These are phyloP conservation scores for Globisporangium mamillatum DNA, from an alignment of 352 stramenopile species.

Conservation along the genomic window DNA sequence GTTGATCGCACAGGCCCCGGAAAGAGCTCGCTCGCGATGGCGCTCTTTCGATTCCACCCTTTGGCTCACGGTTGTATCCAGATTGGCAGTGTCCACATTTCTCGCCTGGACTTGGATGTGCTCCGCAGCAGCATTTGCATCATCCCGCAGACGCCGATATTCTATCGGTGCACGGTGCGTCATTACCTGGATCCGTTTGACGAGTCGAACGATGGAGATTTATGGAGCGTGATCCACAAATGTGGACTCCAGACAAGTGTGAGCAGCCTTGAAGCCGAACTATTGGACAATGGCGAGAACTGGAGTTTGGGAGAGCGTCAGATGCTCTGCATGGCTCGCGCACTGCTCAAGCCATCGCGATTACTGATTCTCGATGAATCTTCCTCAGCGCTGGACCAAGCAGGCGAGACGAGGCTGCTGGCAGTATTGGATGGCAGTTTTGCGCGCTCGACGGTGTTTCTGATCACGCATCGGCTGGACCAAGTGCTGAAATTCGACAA, in stretches of 20 bases:
- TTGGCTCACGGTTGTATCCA: slow-evolving; percentile 59
- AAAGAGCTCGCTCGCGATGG: slow-evolving; percentile 53
- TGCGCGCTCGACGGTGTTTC: slow-evolving; percentile 30
- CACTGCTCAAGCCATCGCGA: slow-evolving; percentile 62
- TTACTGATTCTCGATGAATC: slow-evolving; percentile 89
- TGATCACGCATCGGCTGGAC: neutral
- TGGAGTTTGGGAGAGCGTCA: slow-evolving; percentile 91
- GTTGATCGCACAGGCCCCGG: slow-evolving; percentile 50
- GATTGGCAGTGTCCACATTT: slow-evolving; percentile 86
- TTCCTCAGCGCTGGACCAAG: slow-evolving; percentile 52
- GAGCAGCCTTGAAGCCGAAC: neutral
- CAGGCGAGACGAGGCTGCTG: slow-evolving; percentile 54
- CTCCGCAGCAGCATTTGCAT: slow-evolving; percentile 44
- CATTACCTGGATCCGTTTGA: slow-evolving; percentile 91
- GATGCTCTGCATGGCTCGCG: slow-evolving; percentile 86
- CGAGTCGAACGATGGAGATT: slow-evolving; percentile 58
- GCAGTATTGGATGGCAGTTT: slow-evolving; percentile 80
- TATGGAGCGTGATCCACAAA: slow-evolving; percentile 36
- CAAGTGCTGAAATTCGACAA: slow-evolving; percentile 4
- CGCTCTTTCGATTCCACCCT: slow-evolving; percentile 42
- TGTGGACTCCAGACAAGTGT: slow-evolving; percentile 31
- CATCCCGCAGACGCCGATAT: slow-evolving; percentile 88
- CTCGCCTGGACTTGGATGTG: slow-evolving; percentile 25
- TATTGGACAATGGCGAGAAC: slow-evolving; percentile 74
- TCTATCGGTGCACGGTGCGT: slow-evolving; percentile 90